Evolutionary conservation across 495 filamentous ascomycete genomes (phyloP).

Genomic region (Amniculicola lignicola): DNA sequence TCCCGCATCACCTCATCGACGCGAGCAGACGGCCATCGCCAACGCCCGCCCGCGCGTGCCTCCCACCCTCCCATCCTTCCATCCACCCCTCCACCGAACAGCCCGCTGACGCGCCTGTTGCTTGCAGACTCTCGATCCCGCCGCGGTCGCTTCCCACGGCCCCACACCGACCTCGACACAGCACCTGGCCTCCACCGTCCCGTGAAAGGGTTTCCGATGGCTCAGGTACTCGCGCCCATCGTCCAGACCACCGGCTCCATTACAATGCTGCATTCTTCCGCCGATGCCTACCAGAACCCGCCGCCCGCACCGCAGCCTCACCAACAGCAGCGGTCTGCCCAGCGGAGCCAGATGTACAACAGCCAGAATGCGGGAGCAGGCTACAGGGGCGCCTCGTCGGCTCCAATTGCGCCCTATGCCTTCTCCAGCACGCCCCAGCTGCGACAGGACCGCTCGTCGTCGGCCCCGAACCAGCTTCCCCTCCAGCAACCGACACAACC

Average conservation of each 20-base stretch:
- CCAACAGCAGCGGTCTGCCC: constrained; percentile 34
- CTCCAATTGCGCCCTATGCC: constrained; percentile 77
- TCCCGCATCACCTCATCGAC: neutral
- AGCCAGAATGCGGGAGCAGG: constrained; percentile 25
- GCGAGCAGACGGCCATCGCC: too few relatives aligned
- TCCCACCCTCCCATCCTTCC: too few relatives aligned
- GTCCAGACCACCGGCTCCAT: constrained; percentile 39
- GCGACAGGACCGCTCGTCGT: constrained; percentile 64
- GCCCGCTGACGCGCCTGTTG: constrained; percentile 5
- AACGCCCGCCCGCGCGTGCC: too few relatives aligned
- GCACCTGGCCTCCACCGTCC: constrained; percentile 3
- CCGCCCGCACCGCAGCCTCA: constrained; percentile 32
- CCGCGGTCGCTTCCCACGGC: neutral
- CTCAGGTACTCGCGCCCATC: constrained; percentile 45
- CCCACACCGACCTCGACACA: constrained; percentile 8
- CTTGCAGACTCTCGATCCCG: constrained; percentile 9
- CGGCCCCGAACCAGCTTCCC: constrained; percentile 58
- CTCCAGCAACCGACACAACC: constrained; percentile 45
- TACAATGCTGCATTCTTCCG: constrained; percentile 42
- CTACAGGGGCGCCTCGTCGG: constrained; percentile 65
- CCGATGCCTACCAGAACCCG: constrained; percentile 42
- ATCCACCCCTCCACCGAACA: too few relatives aligned
- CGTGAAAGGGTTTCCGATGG: constrained; percentile 38
- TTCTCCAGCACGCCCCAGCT: constrained; percentile 76
- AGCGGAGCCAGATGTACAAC: constrained; percentile 37